phyloP scores from a whole-genome alignment of 2,329 filamentous ascomycete genomes.

The Pyricularia pennisetigena region DNA sequence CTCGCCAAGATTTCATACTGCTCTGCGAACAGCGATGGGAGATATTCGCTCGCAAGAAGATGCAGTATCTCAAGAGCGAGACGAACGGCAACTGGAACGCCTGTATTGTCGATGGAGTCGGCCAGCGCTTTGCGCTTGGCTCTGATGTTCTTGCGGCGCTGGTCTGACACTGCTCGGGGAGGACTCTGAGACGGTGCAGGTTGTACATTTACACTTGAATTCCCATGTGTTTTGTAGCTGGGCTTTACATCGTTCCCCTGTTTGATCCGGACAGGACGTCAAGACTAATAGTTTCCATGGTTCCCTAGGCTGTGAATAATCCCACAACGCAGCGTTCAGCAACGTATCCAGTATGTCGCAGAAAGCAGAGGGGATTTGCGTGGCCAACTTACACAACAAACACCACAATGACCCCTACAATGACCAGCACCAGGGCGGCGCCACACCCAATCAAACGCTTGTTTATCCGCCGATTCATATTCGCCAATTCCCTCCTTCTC shows the following conservation, averaged over 20 bases:
- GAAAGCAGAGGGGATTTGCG: not conserved
- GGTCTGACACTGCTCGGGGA: constrained; percentile 25
- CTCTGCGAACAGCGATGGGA: constrained; percentile 19
- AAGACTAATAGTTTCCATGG: no score
- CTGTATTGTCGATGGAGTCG: constrained; percentile 15
- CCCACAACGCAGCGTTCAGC: not conserved
- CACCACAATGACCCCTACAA: not conserved
- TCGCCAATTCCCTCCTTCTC: not conserved
- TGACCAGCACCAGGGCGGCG: not conserved
- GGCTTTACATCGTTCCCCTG: no score
- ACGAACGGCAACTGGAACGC: constrained; percentile 17
- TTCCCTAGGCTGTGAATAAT: not conserved
- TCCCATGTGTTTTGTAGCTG: constrained; percentile 19
- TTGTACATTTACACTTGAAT: constrained; percentile 25
- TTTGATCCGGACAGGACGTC: no score
- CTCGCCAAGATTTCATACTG: constrained; percentile 24
- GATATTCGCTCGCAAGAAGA: constrained; percentile 18
- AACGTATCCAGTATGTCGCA: not conserved
- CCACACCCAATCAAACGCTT: not conserved
- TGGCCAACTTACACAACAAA: not conserved
- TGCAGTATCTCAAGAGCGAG: constrained; percentile 17
- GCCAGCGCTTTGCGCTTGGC: constrained; percentile 15
- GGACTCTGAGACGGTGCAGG: constrained; percentile 42
- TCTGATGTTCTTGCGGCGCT: constrained; percentile 18
- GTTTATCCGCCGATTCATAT: not conserved